Conservation (phyloP, 495 filamentous ascomycete genomes). For the Staphylotrichum tortipilum region DNA sequence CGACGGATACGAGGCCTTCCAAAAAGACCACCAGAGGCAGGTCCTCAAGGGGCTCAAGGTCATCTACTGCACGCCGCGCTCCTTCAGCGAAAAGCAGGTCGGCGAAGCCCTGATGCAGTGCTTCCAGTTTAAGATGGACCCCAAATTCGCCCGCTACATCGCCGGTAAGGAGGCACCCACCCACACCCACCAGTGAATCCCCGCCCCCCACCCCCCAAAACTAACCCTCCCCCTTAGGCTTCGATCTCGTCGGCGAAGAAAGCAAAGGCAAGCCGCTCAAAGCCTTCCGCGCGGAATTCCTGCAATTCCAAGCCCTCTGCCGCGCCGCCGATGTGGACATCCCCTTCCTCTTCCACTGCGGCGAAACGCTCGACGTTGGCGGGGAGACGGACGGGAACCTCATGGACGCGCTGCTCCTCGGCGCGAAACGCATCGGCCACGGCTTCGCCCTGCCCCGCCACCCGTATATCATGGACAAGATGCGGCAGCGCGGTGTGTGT, state of each 20-base stretch:
- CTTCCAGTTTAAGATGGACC: conserved; percentile 67
- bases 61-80: conserved; percentile 46
- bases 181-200: conserved; percentile 7
- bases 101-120: conserved; percentile 65
- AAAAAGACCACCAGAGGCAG: conserved; percentile 21
- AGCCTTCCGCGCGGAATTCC: conserved; percentile 65
- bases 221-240: conserved; percentile 41
- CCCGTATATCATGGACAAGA: conserved; percentile 69
- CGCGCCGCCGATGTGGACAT: conserved; percentile 60
- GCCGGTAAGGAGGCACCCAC: too few relatives aligned
- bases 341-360: conserved; percentile 94
- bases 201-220: neutral
- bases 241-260: conserved; percentile 85
- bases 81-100: conserved; percentile 51
- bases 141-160: conserved; percentile 59
- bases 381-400: conserved; percentile 74
- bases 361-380: conserved; percentile 74
- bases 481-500: conserved; percentile 74
- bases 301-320: conserved; percentile 73
- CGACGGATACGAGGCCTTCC: conserved; percentile 37
- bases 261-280: conserved; percentile 59
- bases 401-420: conserved; percentile 77
- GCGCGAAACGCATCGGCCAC: conserved; percentile 80
- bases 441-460: conserved; percentile 86
- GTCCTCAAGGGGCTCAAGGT: conserved; percentile 40